A percentile compares a stretch with the other conserved stretches of the same genome.
phyloP scores from a whole-genome alignment of 768 basidiomycete species.

The Lactarius pseudohatsudake region DNA sequence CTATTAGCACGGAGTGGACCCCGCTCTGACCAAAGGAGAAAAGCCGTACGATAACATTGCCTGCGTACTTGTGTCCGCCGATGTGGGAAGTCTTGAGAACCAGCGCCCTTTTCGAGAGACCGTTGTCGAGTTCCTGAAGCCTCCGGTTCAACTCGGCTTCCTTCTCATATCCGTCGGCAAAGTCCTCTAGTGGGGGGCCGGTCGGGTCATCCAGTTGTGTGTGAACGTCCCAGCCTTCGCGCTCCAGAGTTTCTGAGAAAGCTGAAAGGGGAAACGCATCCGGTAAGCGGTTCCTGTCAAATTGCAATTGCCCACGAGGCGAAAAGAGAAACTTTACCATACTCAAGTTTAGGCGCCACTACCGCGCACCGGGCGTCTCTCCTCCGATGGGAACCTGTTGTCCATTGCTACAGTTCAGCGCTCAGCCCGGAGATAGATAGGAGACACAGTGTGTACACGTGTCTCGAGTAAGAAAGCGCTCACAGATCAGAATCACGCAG shows the following conservation, averaged over 20 bases:
- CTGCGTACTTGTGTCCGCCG: conserved; percentile 91
- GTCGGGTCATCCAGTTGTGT: conserved; percentile 66
- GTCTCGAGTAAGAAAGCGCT: conserved; percentile 34
- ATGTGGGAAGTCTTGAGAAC: conserved; percentile 88
- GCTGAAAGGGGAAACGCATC: conserved; percentile 41
- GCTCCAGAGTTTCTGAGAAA: conserved; percentile 60
- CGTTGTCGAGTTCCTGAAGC: conserved; percentile 51
- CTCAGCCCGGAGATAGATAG: neutral
- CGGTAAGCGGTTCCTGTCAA: conserved; percentile 25
- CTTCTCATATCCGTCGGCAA: conserved; percentile 51
- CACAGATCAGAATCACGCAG: conserved; percentile 87
- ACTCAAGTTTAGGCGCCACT: conserved; percentile 79
- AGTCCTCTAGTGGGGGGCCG: conserved; percentile 59
- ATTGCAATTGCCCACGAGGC: conserved; percentile 1
- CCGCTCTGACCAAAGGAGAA: neutral
- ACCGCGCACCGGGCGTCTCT: conserved; percentile 91
- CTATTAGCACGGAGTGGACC: neutral
- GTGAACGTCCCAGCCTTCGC: conserved; percentile 72
- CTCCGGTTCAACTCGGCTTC: conserved; percentile 53
- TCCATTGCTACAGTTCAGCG: conserved; percentile 12
- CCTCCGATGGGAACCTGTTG: conserved; percentile 85
- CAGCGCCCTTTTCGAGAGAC: conserved; percentile 64
- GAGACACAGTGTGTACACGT: neutral
- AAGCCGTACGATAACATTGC: conserved; percentile 79
- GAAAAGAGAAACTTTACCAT: conserved; percentile 45